Evolutionary conservation across 1,284 basidiomycete genomes (phyloP), one percentile per base, ranked within the genome.

Genomic region (Farysia itapuensis): DNA sequence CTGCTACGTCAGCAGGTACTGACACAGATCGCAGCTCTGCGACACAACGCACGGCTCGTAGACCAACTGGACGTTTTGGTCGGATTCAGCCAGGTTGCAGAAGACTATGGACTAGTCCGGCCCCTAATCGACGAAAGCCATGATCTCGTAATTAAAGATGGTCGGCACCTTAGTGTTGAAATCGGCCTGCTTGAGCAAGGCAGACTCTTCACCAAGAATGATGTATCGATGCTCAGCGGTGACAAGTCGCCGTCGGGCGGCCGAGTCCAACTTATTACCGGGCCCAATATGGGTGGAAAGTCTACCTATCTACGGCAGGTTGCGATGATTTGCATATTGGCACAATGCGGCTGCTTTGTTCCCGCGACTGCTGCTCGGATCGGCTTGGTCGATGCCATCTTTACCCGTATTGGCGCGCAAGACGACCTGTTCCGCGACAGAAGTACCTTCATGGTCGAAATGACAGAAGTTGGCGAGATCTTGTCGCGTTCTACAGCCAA

Each of bases 251-350:
- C 20, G 15, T 20, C 13, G 12, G n/a, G 12, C 6, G 25, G 22
- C 0, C 26, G 29, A 2, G 70, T 96, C 4, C 81, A 85, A 48
- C 75, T 95, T 37, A 87, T 97, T 63, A 97, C 93, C 1, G 94
- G 94, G 0, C 94, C 94, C 0, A 97, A 97, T 72, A 96, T 96
- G 90, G 89, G 31, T 84, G 90, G 68, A 37, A 97, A 99, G 78
- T 93, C 89, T 1, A 97, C 94, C 0, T 82, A 90, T 23, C 82
- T 99, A 15, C 87, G 94, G 13, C 93, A 96, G 75, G 89, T 85
- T 0, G 95, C 94, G 4, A 81, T 98, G 20, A 87, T 96, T 39
- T 81, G 87, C 7, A 88, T 98, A 49, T 81, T 99, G 2, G 94
- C 93, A 0, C 94, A 99, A 77, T 84, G 85, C 5, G 94, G 94